phyloP scores from a whole-genome alignment of 371 early-diverging fungal species.

The Mortierella sp. region DNA sequence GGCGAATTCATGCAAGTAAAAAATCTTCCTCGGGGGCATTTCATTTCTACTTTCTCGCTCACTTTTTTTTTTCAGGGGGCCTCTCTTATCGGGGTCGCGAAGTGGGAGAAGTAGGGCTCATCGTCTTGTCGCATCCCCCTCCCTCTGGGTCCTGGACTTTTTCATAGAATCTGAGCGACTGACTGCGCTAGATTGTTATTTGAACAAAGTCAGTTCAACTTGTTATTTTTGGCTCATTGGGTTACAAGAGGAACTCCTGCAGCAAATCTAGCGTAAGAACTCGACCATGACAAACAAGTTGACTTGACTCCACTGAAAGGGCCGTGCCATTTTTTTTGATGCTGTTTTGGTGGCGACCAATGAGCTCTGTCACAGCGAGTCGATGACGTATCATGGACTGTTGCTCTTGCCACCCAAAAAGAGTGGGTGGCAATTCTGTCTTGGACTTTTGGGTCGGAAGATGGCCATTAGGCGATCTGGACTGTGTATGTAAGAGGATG shows the following conservation, averaged over 20 bases:
- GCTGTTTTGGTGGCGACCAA: conserved; percentile 2
- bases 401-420: background rate
- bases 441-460: background rate
- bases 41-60: background rate
- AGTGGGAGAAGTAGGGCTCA: too few species aligned
- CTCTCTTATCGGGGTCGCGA: background rate
- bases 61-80: background rate
- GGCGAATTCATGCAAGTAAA: conserved; percentile 8
- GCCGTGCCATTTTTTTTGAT: background rate
- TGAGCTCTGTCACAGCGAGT: background rate
- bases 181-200: too few species aligned
- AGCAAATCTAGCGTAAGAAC: background rate
- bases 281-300: too few species aligned
- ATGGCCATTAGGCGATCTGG: background rate
- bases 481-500: background rate
- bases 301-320: background rate
- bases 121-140: too few species aligned
- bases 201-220: too few species aligned
- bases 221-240: background rate
- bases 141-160: too few species aligned
- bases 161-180: too few species aligned
- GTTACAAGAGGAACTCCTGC: background rate
- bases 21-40: background rate
- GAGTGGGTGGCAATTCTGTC: background rate
- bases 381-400: background rate